Evolutionary conservation across 345 rosid species (phyloP).

Genomic region (Garcia nutans): DNA sequence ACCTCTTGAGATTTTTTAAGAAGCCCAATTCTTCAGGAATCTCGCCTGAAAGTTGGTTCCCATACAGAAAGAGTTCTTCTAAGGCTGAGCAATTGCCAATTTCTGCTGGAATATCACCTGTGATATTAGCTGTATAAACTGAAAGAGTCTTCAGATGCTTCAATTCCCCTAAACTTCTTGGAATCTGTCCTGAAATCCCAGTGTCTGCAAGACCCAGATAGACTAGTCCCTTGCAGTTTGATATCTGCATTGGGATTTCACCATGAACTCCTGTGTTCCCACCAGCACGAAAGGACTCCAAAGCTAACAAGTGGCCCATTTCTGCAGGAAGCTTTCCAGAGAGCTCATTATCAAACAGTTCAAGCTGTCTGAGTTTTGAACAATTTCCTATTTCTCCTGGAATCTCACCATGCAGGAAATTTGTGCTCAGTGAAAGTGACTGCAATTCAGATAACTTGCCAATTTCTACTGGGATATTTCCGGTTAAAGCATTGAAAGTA

Average conservation of each 20-base stretch:
- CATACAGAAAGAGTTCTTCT: slow-evolving; percentile 57
- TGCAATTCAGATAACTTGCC: slow-evolving; percentile 42
- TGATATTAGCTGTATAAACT: slow-evolving; percentile 57
- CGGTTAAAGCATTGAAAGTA: slow-evolving; percentile 55
- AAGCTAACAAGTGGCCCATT: slow-evolving; percentile 39
- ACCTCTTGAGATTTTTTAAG: slow-evolving; percentile 48
- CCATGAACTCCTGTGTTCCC: slow-evolving; percentile 61
- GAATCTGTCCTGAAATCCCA: slow-evolving; percentile 54
- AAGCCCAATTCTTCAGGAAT: slow-evolving; percentile 55
- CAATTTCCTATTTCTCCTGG: slow-evolving; percentile 55
- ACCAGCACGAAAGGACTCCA: slow-evolving; percentile 59
- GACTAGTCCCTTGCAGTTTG: slow-evolving; percentile 45
- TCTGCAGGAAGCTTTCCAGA: slow-evolving; percentile 55
- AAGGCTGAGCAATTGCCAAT: slow-evolving; percentile 56
- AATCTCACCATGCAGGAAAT: slow-evolving; percentile 41
- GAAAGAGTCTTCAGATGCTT: slow-evolving; percentile 57
- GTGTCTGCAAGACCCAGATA: slow-evolving; percentile 72
- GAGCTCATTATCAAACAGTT: slow-evolving; percentile 58
- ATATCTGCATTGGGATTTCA: slow-evolving; percentile 56
- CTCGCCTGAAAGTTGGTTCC: slow-evolving; percentile 48
- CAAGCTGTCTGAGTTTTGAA: slow-evolving; percentile 47
- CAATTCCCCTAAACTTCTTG: slow-evolving; percentile 52
- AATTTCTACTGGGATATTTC: slow-evolving; percentile 49
- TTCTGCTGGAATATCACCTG: slow-evolving; percentile 54
- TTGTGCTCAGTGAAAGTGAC: slow-evolving; percentile 48